Conservation (phyloP, 2,329 filamentous ascomycete species). For the Aspergillus pseudotamarii region DNA sequence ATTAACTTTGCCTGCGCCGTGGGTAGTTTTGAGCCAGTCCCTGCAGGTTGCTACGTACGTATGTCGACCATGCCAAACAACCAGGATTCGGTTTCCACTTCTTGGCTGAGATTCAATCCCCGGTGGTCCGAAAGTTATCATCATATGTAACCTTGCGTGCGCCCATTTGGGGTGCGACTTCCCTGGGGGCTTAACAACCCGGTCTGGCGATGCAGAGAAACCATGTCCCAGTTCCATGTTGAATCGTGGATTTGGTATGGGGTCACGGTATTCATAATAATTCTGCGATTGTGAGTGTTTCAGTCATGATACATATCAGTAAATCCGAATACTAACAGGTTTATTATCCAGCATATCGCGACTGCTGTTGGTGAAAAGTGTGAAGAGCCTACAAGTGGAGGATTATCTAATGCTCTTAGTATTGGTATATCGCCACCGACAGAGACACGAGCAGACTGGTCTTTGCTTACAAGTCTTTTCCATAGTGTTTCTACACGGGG, state of each 20-base stretch:
- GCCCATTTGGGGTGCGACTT: background rate
- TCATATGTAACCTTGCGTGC: background rate
- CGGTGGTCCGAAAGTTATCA: background rate
- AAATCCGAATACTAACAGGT: background rate
- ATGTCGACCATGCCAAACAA: background rate
- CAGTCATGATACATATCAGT: background rate
- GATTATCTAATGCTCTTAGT: background rate
- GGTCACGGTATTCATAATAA: background rate
- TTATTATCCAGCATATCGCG: background rate
- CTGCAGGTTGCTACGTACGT: background rate
- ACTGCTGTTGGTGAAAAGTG: background rate
- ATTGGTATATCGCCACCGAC: background rate
- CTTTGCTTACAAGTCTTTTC: background rate
- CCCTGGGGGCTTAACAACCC: background rate
- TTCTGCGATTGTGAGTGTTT: background rate
- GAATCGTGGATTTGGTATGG: constrained; percentile 5
- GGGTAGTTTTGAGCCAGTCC: background rate
- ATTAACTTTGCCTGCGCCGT: constrained; percentile 3
- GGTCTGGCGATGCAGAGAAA: background rate
- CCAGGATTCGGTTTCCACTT: background rate
- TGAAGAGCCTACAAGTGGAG: background rate
- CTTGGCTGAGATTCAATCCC: background rate
- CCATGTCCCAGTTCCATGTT: background rate
- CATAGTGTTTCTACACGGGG: background rate
- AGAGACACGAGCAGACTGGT: no score